A percentile compares a stretch with the other conserved stretches of the same genome.
phyloP scores from a whole-genome alignment of 352 stramenopile genomes.

The Aphanomyces invadans region DNA sequence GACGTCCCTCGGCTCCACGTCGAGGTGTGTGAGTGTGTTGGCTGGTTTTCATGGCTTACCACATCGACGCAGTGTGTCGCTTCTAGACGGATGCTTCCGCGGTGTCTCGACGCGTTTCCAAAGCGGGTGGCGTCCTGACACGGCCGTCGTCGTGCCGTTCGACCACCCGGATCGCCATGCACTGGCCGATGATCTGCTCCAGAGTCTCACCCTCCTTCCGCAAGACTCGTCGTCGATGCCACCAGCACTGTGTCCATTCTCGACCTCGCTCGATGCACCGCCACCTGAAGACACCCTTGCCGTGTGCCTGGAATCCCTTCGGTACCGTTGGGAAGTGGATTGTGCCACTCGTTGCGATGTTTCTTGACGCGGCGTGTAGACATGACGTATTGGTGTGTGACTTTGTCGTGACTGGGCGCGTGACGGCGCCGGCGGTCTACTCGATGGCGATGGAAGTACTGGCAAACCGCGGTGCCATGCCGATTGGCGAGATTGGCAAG shows the following conservation, averaged over 20 bases:
- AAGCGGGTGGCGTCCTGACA: constrained; percentile 34
- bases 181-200: not conserved
- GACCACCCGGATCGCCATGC: not conserved
- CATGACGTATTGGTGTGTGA: constrained; percentile 34
- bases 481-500: constrained; percentile 40
- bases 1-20: constrained; percentile 26
- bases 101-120: constrained; percentile 30
- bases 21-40: not conserved
- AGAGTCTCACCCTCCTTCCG: not conserved
- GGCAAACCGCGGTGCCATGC: constrained; percentile 30
- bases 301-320: not conserved
- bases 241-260: no score
- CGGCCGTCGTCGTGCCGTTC: constrained; percentile 7
- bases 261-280: not conserved
- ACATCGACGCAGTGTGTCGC: constrained; percentile 25
- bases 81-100: constrained; percentile 33
- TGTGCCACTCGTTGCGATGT: not conserved
- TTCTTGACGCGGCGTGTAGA: not conserved
- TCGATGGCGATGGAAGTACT: constrained; percentile 32
- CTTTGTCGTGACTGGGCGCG: constrained; percentile 33
- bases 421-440: constrained; percentile 31
- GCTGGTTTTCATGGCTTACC: not conserved
- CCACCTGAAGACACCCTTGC: not conserved
- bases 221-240: not conserved
- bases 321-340: no score